Percentiles rank a stretch among this genome's conserved stretches.
Conservation (phyloP, 1,284 basidiomycete species). For the Cryptococcus sp. region DNA sequence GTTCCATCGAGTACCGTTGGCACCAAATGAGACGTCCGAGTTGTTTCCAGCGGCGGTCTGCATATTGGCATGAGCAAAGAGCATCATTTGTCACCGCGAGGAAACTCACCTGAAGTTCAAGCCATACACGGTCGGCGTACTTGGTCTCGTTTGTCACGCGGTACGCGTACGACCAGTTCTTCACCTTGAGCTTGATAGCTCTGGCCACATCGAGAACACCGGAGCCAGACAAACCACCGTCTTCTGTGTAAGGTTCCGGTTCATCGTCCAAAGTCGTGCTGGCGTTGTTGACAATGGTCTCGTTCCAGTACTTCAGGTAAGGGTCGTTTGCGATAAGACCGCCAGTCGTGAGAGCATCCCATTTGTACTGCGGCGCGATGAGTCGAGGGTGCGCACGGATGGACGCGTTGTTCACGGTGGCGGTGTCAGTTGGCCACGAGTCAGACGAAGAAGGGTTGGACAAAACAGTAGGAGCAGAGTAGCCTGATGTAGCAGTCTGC, state of each 20-base stretch:
- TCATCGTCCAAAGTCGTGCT: slow-evolving; percentile 64
- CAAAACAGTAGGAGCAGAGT: slow-evolving; percentile 71
- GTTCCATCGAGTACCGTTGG: slow-evolving; percentile 70
- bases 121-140: slow-evolving; percentile 79
- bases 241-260: slow-evolving; percentile 72
- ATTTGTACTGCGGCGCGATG: slow-evolving; percentile 88
- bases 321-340: slow-evolving; percentile 78
- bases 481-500: slow-evolving; percentile 77
- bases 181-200: slow-evolving; percentile 84
- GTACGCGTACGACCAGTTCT: slow-evolving; percentile 90
- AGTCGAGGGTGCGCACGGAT: slow-evolving; percentile 81
- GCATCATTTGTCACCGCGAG: not conserved
- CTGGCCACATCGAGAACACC: slow-evolving; percentile 93
- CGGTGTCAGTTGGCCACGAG: slow-evolving; percentile 75
- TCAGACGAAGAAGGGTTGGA: slow-evolving; percentile 58
- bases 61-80: not conserved
- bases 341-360: slow-evolving; percentile 70
- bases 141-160: slow-evolving; percentile 83
- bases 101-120: slow-evolving; percentile 65
- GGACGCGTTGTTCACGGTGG: slow-evolving; percentile 63
- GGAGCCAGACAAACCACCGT: slow-evolving; percentile 67
- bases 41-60: slow-evolving; percentile 47
- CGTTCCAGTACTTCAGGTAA: slow-evolving; percentile 87
- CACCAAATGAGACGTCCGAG: slow-evolving; percentile 63
- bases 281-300: slow-evolving; percentile 89